A percentile compares a stretch with the other conserved stretches of the same genome.
Evolutionary conservation across 305 asterid genomes (phyloP).

Genomic region (Lippia alba): DNA sequence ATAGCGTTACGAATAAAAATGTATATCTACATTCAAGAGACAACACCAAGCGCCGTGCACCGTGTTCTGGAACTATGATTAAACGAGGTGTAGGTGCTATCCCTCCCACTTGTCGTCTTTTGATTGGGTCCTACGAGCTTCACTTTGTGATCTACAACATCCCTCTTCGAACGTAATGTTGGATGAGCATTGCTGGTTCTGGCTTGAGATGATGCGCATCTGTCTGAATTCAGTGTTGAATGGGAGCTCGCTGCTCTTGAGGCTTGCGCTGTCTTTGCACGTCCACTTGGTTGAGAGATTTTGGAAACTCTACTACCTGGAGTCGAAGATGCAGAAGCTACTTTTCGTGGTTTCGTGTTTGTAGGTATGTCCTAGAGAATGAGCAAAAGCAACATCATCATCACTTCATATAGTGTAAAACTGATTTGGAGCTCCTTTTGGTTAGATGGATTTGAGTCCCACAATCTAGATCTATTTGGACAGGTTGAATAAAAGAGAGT

Average conservation of each 20-base stretch:
- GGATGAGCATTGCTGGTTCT: conserved; percentile 25
- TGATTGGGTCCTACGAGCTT: conserved; percentile 36
- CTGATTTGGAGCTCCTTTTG: too few species aligned
- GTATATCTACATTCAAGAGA: conserved; percentile 27
- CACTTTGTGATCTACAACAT: conserved; percentile 29
- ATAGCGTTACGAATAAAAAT: too few species aligned
- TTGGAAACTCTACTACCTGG: conserved; percentile 35
- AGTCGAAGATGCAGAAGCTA: conserved; percentile 32
- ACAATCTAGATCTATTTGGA: background rate
- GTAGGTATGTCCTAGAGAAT: conserved; percentile 45
- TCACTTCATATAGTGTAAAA: too few species aligned
- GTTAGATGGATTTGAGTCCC: too few species aligned
- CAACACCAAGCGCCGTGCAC: conserved; percentile 44
- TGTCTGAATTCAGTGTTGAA: conserved; percentile 40
- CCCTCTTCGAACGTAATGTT: conserved; percentile 25
- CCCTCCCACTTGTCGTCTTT: conserved; percentile 37
- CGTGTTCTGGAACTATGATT: conserved; percentile 25
- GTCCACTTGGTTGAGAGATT: conserved; percentile 27
- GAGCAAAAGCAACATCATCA: background rate
- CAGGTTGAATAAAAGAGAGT: background rate
- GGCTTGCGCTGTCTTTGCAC: conserved; percentile 17
- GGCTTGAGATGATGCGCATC: conserved; percentile 41
- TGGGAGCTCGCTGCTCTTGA: conserved; percentile 40
- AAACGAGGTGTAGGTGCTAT: background rate
- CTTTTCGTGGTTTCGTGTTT: conserved; percentile 37